phyloP scores from a whole-genome alignment of 2,329 filamentous ascomycete species.

The Venturia nashicola region DNA sequence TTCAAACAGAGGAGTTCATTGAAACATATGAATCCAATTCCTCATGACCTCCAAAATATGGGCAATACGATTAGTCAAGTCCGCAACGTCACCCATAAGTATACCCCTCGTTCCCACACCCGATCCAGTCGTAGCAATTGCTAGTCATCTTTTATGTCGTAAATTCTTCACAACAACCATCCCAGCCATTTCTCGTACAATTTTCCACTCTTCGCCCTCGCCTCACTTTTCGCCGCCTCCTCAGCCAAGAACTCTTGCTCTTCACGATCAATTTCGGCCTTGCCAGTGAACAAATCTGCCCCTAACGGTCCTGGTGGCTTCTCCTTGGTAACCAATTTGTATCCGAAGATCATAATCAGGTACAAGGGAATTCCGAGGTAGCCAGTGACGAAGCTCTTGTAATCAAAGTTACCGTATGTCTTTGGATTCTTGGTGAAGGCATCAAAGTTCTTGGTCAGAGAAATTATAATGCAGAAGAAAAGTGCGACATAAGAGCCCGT shows the following conservation, averaged over 20 bases:
- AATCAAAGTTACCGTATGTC: slow-evolving; percentile 44
- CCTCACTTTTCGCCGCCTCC: slow-evolving; percentile 28
- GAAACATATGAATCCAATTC: neutral
- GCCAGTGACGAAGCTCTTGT: slow-evolving; percentile 68
- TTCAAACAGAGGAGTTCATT: too few relatives aligned
- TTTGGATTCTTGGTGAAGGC: slow-evolving; percentile 42
- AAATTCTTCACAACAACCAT: slow-evolving; percentile 43
- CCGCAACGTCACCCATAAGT: neutral
- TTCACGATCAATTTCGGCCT: slow-evolving; percentile 60
- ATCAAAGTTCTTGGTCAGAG: slow-evolving; percentile 63
- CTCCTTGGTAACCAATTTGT: slow-evolving; percentile 46
- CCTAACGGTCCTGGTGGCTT: slow-evolving; percentile 44
- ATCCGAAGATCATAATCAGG: slow-evolving; percentile 54
- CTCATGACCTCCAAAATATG: neutral
- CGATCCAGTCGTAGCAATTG: neutral
- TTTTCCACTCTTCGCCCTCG: slow-evolving; percentile 23
- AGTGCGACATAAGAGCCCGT: slow-evolving; percentile 58
- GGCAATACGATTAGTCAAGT: neutral
- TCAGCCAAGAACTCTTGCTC: slow-evolving; percentile 56
- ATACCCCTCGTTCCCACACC: neutral
- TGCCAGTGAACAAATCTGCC: slow-evolving; percentile 60
- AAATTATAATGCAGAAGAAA: slow-evolving; percentile 58
- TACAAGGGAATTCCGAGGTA: slow-evolving; percentile 66
- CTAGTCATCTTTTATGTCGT: neutral
- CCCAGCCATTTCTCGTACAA: slow-evolving; percentile 48